Evolutionary conservation across 352 stramenopile species (phyloP).

Genomic region (Aphanomyces cochlioides): DNA sequence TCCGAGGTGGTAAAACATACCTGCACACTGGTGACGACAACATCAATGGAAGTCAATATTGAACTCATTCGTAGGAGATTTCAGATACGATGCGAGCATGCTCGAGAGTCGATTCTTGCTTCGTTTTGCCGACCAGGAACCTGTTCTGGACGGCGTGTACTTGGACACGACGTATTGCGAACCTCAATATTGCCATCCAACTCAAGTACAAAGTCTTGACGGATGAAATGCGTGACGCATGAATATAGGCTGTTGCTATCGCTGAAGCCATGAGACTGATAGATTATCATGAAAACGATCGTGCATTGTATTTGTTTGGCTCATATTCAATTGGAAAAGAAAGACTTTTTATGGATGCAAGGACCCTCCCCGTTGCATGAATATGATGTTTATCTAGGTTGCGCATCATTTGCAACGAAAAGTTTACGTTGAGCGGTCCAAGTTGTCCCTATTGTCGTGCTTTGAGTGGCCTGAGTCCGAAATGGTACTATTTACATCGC

Average conservation of each 20-base stretch:
- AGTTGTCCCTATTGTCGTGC: slow-evolving; percentile 81
- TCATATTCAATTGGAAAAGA: slow-evolving; percentile 98
- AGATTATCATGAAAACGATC: slow-evolving; percentile 42
- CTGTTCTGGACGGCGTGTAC: slow-evolving; percentile 82
- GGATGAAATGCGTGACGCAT: slow-evolving; percentile 19
- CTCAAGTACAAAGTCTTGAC: slow-evolving; percentile 56
- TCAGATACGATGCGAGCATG: slow-evolving; percentile 75
- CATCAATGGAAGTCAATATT: slow-evolving; percentile 32
- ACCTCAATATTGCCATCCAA: slow-evolving; percentile 91
- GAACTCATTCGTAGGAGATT: slow-evolving; percentile 54
- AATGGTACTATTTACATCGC: slow-evolving; percentile 39
- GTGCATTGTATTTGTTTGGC: slow-evolving; percentile 92
- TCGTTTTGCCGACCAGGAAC: slow-evolving; percentile 39
- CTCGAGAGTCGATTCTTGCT: slow-evolving; percentile 53
- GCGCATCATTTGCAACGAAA: slow-evolving; percentile 50
- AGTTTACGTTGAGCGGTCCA: slow-evolving; percentile 73
- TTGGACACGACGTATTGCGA: slow-evolving; percentile 97
- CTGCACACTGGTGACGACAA: slow-evolving; percentile 85
- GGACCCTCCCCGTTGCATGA: slow-evolving; percentile 31
- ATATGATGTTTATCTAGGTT: slow-evolving; percentile 27
- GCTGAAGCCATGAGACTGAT: slow-evolving; percentile 59
- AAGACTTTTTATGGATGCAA: slow-evolving; percentile 92
- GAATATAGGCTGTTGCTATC: slow-evolving; percentile 42
- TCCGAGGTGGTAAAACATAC: slow-evolving; percentile 73
- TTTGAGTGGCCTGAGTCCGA: slow-evolving; percentile 78